phyloP scores from a whole-genome alignment of 2,329 filamentous ascomycete genomes.

The Camillea tinctor region DNA sequence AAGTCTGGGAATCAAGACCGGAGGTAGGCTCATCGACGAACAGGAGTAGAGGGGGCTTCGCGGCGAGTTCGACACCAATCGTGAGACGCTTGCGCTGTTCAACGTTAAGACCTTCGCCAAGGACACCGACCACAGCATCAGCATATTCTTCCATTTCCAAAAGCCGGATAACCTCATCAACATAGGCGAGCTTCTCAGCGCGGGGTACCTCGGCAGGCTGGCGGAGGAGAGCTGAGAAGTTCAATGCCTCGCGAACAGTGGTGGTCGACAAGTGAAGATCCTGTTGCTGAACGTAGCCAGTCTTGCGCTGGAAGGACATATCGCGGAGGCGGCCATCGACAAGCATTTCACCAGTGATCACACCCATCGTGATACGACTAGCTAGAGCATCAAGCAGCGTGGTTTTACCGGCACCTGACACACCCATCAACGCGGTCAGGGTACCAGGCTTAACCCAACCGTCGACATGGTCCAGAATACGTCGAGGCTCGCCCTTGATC shows the following conservation, averaged over 20 bases:
- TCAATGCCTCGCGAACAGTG: conserved; percentile 84
- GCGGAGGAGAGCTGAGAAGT: conserved; percentile 81
- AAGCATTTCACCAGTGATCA: conserved; percentile 80
- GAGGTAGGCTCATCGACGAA: conserved; percentile 96
- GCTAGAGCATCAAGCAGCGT: conserved; percentile 85
- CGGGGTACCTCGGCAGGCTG: conserved; percentile 73
- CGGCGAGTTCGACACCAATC: conserved; percentile 93
- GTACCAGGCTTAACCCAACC: conserved; percentile 95
- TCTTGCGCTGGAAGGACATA: conserved; percentile 84
- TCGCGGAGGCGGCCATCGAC: conserved; percentile 67
- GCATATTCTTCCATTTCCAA: conserved; percentile 89
- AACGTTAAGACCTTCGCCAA: conserved; percentile 78
- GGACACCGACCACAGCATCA: conserved; percentile 86
- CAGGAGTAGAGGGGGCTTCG: conserved; percentile 83
- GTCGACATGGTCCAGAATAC: conserved; percentile 81
- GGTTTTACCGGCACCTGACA: conserved; percentile 91
- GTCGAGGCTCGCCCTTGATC: conserved; percentile 73
- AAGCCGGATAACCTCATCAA: conserved; percentile 86
- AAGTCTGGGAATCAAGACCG: conserved; percentile 88
- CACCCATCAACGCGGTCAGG: conserved; percentile 86
- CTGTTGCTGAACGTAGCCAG: conserved; percentile 89
- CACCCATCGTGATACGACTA: conserved; percentile 82
- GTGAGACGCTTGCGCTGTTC: conserved; percentile 76
- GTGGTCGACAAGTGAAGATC: conserved; percentile 83
- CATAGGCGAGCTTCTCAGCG: conserved; percentile 80